Conservation (phyloP, 768 basidiomycete genomes). For the Rhodocollybia butyracea region DNA sequence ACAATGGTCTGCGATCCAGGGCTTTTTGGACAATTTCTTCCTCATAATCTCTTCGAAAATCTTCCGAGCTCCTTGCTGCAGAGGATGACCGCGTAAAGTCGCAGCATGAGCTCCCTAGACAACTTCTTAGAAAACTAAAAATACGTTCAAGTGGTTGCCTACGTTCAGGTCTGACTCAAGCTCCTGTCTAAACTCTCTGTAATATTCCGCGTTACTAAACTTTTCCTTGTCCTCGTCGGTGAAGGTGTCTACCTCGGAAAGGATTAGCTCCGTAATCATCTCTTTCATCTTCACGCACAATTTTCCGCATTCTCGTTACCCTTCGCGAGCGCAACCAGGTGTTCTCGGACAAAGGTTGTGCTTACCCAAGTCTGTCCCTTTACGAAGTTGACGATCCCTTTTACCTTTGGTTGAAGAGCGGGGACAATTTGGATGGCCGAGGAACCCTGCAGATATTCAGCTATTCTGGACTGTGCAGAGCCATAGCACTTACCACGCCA, state of each 20-base stretch:
- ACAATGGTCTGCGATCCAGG: slow-evolving; percentile 59
- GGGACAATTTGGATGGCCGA: slow-evolving; percentile 62
- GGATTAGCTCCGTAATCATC: neutral
- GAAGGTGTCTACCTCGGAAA: slow-evolving; percentile 35
- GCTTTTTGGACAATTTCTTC: slow-evolving; percentile 49
- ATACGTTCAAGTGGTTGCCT: slow-evolving; percentile 7
- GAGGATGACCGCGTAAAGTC: slow-evolving; percentile 36
- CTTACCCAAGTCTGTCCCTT: slow-evolving; percentile 60
- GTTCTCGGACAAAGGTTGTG: slow-evolving; percentile 38
- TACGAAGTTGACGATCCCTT: slow-evolving; percentile 50
- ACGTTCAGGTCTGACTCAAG: slow-evolving; percentile 52
- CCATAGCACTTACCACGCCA: slow-evolving; percentile 46
- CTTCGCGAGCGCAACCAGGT: slow-evolving; percentile 36
- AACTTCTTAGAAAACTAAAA: neutral
- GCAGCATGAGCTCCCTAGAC: slow-evolving; percentile 35
- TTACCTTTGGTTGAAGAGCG: slow-evolving; percentile 50
- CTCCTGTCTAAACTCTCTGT: slow-evolving; percentile 43
- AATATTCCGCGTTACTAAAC: slow-evolving; percentile 46
- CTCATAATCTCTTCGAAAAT: slow-evolving; percentile 45
- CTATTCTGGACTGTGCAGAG: neutral
- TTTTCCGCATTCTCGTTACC: slow-evolving; percentile 33
- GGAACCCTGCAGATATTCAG: slow-evolving; percentile 43
- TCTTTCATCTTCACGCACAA: slow-evolving; percentile 26
- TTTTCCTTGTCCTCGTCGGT: slow-evolving; percentile 47
- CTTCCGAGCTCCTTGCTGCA: slow-evolving; percentile 31